Evolutionary conservation across 345 rosid species (phyloP), one percentile per base, ranked within the genome.

Genomic region (Lagerstroemia speciosa): DNA sequence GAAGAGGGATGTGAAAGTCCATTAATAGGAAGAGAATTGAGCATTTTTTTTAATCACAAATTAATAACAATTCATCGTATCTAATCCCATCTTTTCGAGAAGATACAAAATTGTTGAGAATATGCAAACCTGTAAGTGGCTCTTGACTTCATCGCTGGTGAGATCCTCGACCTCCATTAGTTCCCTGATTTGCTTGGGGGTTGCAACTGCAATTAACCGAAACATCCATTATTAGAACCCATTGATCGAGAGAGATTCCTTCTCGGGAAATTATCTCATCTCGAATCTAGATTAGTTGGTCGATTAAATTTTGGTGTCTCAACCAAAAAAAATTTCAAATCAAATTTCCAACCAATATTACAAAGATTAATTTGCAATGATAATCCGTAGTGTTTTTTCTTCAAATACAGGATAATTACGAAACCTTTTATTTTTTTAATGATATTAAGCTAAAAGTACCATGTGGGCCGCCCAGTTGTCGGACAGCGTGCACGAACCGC

Each of bases 171-270:
- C 83, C 77, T 83, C 75, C 86, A 83, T 83, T 8, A 78, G 69
- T 64, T 83, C 86, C 67, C 80, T 83, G 43, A 83, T 83, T 68
- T 83, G 86, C 76, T 83, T 83, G 40, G 86, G 86, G 15, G 86
- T 83, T 26, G 83, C 86, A 63, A 67, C 86, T 82, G 76, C 71
- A 32, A n/a, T n/a, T 38, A 41, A 34, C 67, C 50, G 31, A 22
- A 52, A 62, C 19, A 65, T 66, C 26, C 5, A 57, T 57, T 0
- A 11, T 22, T 27, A 27, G n/a, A n/a, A n/a, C n/a, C n/a, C n/a
- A n/a, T n/a, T n/a, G n/a, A n/a, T n/a, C n/a, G n/a, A n/a, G n/a
- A n/a, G n/a, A n/a, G n/a, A n/a, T n/a, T n/a, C n/a, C n/a, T n/a
- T n/a, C n/a, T n/a, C n/a, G n/a, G n/a, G n/a, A n/a, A n/a, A n/a